A percentile compares a stretch with the other conserved stretches of the same genome.
phyloP scores from a whole-genome alignment of 148 eudicot genomes.

The Simmondsia chinensis region DNA sequence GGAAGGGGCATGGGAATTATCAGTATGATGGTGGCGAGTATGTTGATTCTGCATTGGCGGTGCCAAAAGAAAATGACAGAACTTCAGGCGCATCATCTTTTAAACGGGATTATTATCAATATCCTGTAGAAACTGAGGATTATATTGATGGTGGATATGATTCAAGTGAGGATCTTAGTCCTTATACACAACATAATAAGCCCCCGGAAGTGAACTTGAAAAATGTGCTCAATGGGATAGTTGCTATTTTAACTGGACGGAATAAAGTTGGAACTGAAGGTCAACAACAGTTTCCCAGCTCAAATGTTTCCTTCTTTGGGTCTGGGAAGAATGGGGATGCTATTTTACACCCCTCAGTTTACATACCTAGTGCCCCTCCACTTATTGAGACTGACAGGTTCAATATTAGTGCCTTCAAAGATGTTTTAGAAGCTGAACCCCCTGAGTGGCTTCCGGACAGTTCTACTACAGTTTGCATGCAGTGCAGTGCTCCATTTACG shows the following conservation, averaged over 20 bases:
- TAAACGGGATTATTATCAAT: slow-evolving; percentile 32
- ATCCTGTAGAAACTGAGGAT: slow-evolving; percentile 50
- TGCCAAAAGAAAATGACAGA: slow-evolving; percentile 22
- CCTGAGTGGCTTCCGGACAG: slow-evolving; percentile 99
- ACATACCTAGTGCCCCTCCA: slow-evolving; percentile 98
- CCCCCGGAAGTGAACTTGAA: slow-evolving; percentile 84
- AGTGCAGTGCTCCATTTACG: slow-evolving; percentile 78
- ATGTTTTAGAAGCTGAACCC: slow-evolving; percentile 90
- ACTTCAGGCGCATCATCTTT: slow-evolving; percentile 19
- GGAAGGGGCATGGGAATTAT: slow-evolving; percentile 33
- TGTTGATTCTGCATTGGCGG: slow-evolving; percentile 43
- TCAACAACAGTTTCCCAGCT: slow-evolving; percentile 35
- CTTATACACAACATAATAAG: slow-evolving; percentile 19
- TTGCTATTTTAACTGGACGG: slow-evolving; percentile 75
- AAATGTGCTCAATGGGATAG: slow-evolving; percentile 70
- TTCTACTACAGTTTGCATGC: slow-evolving; percentile 74
- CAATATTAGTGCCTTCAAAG: slow-evolving; percentile 62
- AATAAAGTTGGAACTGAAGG: slow-evolving; percentile 33
- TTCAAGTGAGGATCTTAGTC: slow-evolving; percentile 42
- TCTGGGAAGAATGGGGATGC: slow-evolving; percentile 83
- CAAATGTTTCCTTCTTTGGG: slow-evolving; percentile 79
- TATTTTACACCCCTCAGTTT: slow-evolving; percentile 75
- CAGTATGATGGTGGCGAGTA: slow-evolving; percentile 42
- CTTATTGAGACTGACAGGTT: slow-evolving; percentile 60
- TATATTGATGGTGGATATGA: slow-evolving; percentile 51